Percentiles rank a stretch among this genome's conserved stretches.
phyloP scores from a whole-genome alignment of 176 grass and related monocot genomes.

The Calamus simplicifolius region DNA sequence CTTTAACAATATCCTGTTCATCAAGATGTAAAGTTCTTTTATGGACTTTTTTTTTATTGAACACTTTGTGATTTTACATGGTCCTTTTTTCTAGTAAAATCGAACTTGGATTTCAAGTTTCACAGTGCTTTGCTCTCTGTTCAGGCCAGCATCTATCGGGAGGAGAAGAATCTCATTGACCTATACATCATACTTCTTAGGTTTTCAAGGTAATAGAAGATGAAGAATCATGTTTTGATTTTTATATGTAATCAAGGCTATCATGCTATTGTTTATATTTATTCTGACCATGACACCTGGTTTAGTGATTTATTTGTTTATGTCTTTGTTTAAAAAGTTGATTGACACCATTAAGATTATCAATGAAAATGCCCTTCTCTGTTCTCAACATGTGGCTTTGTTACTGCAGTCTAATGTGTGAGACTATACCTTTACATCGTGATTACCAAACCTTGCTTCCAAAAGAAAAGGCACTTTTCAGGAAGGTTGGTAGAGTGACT shows the following conservation, averaged over 20 bases:
- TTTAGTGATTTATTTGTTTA: too few relatives aligned
- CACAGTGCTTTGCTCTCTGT: constrained; percentile 4
- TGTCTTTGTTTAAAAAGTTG: too few relatives aligned
- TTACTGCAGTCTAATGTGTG: constrained; percentile 68
- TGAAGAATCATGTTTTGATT: constrained; percentile 1
- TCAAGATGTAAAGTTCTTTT: too few relatives aligned
- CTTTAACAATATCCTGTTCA: too few relatives aligned
- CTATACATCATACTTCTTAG: constrained; percentile 89
- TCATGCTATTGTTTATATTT: too few relatives aligned
- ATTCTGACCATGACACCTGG: too few relatives aligned
- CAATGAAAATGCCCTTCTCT: too few relatives aligned
- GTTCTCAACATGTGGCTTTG: constrained; percentile 6
- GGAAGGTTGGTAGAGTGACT: constrained; percentile 44
- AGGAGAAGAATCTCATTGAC: constrained; percentile 88
- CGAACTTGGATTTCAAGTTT: too few relatives aligned
- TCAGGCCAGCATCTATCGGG: constrained; percentile 89
- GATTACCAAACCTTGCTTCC: constrained; percentile 54
- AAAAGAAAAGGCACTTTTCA: constrained; percentile 44
- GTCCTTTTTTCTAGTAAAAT: too few relatives aligned
- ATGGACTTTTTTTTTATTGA: too few relatives aligned
- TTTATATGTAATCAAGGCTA: background rate
- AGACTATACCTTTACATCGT: constrained; percentile 86
- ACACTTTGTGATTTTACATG: too few relatives aligned
- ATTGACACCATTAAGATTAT: too few relatives aligned
- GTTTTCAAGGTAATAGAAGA: constrained; percentile 67